Conservation (phyloP, 2,329 filamentous ascomycete species). For the Botrytis squamosa region DNA sequence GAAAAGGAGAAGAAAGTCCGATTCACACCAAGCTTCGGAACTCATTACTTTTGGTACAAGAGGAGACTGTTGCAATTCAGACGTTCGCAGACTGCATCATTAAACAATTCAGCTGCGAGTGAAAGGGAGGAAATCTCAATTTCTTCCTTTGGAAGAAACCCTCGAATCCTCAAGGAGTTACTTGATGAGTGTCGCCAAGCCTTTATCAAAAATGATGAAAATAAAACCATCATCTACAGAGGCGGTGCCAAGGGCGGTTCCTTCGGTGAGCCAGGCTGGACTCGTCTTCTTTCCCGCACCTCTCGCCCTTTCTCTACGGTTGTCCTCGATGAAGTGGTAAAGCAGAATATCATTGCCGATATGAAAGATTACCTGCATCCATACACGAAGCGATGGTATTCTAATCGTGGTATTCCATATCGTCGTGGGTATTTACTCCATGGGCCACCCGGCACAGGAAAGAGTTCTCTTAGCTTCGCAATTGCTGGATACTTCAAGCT, state of each 20-base stretch:
- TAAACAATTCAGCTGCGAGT: conserved; percentile 44
- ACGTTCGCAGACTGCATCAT: conserved; percentile 50
- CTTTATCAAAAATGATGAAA: conserved; percentile 57
- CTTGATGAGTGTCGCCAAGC: conserved; percentile 56
- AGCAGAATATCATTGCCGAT: conserved; percentile 59
- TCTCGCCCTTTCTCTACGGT: conserved; percentile 64
- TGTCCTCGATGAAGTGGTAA: conserved; percentile 60
- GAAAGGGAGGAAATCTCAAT: conserved; percentile 59
- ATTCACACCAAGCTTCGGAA: conserved; percentile 67
- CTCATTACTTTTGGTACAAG: conserved; percentile 67
- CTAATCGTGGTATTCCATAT: conserved; percentile 80
- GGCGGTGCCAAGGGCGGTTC: conserved; percentile 47
- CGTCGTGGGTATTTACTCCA: conserved; percentile 79
- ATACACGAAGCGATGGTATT: conserved; percentile 72
- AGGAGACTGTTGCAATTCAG: conserved; percentile 57
- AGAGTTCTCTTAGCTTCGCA: conserved; percentile 69
- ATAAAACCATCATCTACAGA: conserved; percentile 65
- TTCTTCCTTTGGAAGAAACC: conserved; percentile 61
- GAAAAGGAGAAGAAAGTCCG: conserved; percentile 43
- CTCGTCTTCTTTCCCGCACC: conserved; percentile 58
- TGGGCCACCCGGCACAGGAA: conserved; percentile 78
- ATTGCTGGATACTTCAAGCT: conserved; percentile 69
- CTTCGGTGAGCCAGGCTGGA: conserved; percentile 52
- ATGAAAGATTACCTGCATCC: conserved; percentile 63
- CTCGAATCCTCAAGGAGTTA: conserved; percentile 59